Evolutionary conservation across 495 filamentous ascomycete genomes (phyloP).

Genomic region (Hyaloscypha bicolor): DNA sequence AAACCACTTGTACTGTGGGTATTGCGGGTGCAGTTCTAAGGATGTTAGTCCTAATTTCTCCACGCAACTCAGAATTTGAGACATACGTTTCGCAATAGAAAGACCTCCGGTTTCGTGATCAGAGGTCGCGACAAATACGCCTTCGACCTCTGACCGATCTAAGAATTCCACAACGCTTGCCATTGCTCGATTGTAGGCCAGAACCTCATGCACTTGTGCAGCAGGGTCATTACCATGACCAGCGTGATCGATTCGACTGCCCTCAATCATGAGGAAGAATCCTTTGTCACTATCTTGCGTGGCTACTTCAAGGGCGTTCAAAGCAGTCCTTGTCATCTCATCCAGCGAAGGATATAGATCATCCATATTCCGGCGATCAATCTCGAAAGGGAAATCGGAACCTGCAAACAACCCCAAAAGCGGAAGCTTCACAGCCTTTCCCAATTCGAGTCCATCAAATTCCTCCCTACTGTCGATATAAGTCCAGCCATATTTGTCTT

Average conservation of each 20-base stretch:
- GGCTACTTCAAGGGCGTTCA: constrained; percentile 77
- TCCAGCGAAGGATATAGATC: constrained; percentile 85
- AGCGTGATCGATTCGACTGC: constrained; percentile 93
- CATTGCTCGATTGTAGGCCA: constrained; percentile 90
- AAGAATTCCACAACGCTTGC: constrained; percentile 82
- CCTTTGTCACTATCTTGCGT: constrained; percentile 85
- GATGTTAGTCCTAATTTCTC: constrained; percentile 10
- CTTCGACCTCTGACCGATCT: constrained; percentile 68
- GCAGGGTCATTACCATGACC: constrained; percentile 95
- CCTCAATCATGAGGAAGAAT: constrained; percentile 99
- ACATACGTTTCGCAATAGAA: constrained; percentile 72
- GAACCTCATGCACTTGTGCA: constrained; percentile 91
- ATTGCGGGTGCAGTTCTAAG: constrained; percentile 38
- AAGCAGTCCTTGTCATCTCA: constrained; percentile 86
- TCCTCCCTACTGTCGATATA: constrained; percentile 71
- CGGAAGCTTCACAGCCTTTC: constrained; percentile 75
- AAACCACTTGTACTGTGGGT: constrained; percentile 81
- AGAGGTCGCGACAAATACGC: constrained; percentile 82
- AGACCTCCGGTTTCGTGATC: constrained; percentile 97
- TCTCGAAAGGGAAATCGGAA: constrained; percentile 85
- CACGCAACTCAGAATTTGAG: neutral
- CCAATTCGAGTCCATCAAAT: constrained; percentile 77
- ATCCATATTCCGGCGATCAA: constrained; percentile 78
- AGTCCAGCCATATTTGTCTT: constrained; percentile 70
- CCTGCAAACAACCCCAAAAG: constrained; percentile 84